These are phyloP conservation scores for Oidiodendron maius DNA, from an alignment of 495 filamentous ascomycete genomes.

Conservation along the genomic window DNA sequence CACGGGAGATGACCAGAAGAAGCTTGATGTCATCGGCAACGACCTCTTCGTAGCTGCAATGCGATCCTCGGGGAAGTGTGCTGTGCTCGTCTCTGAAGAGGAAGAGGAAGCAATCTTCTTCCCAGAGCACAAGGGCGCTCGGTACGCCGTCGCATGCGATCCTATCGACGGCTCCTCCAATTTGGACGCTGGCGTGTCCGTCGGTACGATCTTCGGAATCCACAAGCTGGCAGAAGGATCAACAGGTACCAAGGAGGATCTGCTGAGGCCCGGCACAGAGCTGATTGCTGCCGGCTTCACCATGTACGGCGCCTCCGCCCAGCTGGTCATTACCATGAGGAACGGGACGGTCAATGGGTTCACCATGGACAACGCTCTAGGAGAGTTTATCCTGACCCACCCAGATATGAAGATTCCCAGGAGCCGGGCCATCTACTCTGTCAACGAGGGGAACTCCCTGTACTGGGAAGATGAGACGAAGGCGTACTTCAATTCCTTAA, in stretches of 20 bases:
- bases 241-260: constrained; percentile 67
- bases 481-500: constrained; percentile 82
- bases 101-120: constrained; percentile 90
- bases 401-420: constrained; percentile 85
- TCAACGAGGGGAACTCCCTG: constrained; percentile 94
- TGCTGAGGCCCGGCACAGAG: constrained; percentile 82
- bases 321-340: constrained; percentile 95
- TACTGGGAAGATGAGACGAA: constrained; percentile 93
- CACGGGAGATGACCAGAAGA: constrained; percentile 98
- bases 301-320: constrained; percentile 97
- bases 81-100: constrained; percentile 90
- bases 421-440: constrained; percentile 84
- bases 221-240: constrained; percentile 77
- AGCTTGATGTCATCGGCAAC: constrained; percentile 97
- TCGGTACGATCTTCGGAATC: constrained; percentile 96
- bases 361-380: constrained; percentile 90
- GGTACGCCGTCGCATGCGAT: constrained; percentile 95
- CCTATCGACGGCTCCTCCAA: constrained; percentile 98
- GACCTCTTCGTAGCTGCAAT: constrained; percentile 95
- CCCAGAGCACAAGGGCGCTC: constrained; percentile 68
- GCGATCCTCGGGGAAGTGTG: constrained; percentile 82
- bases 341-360: constrained; percentile 92
- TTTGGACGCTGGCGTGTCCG: constrained; percentile 94
- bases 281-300: constrained; percentile 94
- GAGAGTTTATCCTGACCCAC: constrained; percentile 98